A percentile compares a stretch with the other conserved stretches of the same genome.
Evolutionary conservation across 352 stramenopile genomes (phyloP).

Genomic region (Aphanomyces invadans): DNA sequence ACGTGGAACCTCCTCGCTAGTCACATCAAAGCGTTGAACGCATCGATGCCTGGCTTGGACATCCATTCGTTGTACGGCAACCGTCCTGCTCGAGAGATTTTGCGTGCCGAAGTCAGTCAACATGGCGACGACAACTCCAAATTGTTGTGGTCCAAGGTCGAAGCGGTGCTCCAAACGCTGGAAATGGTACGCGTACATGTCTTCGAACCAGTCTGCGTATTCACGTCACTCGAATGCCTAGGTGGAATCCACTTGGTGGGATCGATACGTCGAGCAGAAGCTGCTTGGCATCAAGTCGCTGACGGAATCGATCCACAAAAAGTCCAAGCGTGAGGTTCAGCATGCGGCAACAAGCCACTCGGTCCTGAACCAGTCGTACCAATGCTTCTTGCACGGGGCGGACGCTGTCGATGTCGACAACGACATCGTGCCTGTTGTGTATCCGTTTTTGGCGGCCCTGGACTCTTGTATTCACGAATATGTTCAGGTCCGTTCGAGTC

Average conservation of each 20-base stretch:
- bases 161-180: slow-evolving; percentile 15
- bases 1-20: not conserved
- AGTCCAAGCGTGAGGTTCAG: slow-evolving; percentile 13
- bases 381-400: slow-evolving; percentile 61
- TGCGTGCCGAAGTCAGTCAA: not conserved
- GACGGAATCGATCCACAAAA: not conserved
- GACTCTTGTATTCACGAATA: slow-evolving; percentile 54
- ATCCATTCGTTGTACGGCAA: slow-evolving; percentile 5
- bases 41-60: not conserved
- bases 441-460: slow-evolving; percentile 57
- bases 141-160: not conserved
- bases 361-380: slow-evolving; percentile 78
- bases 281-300: slow-evolving; percentile 7
- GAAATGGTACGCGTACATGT: slow-evolving; percentile 9
- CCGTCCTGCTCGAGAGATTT: not conserved
- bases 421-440: slow-evolving; percentile 62
- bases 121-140: not conserved
- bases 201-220: not conserved
- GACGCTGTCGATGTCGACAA: slow-evolving; percentile 67
- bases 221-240: too few relatives aligned
- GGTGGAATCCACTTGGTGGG: slow-evolving; percentile 20
- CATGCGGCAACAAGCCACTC: slow-evolving; percentile 27
- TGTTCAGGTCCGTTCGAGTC: slow-evolving; percentile 27
- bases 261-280: slow-evolving; percentile 11
- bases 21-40: not conserved